These are phyloP conservation scores for Caloboletus firmus DNA, from an alignment of 1,284 basidiomycete species.

Conservation along the genomic window DNA sequence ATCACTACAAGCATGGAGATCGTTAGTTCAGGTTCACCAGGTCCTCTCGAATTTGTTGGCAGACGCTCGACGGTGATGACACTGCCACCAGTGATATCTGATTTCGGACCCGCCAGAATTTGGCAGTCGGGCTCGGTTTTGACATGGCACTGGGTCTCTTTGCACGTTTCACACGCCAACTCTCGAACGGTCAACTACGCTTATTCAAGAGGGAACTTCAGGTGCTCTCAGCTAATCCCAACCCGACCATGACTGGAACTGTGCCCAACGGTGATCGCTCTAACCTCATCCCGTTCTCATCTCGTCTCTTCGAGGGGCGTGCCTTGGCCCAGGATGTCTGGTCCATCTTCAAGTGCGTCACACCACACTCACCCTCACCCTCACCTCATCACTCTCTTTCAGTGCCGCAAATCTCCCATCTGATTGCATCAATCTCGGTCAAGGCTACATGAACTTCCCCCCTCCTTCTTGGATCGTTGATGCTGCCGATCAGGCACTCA, in stretches of 20 bases:
- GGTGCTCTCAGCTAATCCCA: neutral
- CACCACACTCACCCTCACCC: neutral
- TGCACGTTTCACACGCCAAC: neutral
- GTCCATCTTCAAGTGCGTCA: conserved; percentile 85
- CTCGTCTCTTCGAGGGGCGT: conserved; percentile 68
- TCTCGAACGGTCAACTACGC: neutral
- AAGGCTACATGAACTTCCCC: conserved; percentile 92
- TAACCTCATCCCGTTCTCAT: conserved; percentile 61
- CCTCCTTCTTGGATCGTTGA: conserved; percentile 84
- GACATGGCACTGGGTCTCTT: neutral
- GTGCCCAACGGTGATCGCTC: conserved; percentile 38
- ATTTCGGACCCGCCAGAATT: no score
- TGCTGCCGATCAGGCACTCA: conserved; percentile 73
- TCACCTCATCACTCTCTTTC: conserved; percentile 13
- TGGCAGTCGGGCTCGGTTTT: no score
- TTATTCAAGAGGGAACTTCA: neutral
- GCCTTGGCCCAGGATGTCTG: conserved; percentile 84
- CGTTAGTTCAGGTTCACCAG: no score
- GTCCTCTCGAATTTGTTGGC: no score
- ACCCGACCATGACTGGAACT: neutral
- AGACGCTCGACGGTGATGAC: no score
- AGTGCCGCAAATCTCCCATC: conserved; percentile 83
- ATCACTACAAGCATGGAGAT: no score
- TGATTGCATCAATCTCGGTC: conserved; percentile 90
- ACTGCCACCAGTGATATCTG: no score